Base-by-base conservation (phyloP, 148 eudicot species). In the Vaccinium corymbosum region DNA sequence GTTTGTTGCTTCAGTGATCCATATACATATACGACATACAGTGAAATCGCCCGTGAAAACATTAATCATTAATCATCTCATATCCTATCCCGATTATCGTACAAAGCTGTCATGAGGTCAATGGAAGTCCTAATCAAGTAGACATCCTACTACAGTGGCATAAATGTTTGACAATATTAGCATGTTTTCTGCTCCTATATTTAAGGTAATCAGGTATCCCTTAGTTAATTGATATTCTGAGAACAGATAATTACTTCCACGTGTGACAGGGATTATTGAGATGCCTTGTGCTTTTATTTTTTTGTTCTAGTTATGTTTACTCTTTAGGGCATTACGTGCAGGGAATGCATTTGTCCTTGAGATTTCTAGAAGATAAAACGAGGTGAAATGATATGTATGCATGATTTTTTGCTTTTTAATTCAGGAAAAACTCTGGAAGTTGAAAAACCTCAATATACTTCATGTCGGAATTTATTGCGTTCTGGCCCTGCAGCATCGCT, bases 401-500 rank as follows among this genome's bases (percentile, higher is more conserved):
- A 19, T 49, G 25, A 12, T 3, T 16, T 10, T 70, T 22, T 83
- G 76, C 87, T 59, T 83, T 81, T 76, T 74, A 61, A 48, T 85
- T 83, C 88, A 96, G 99, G 92, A 79, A 88, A 94, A 87, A 85
- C 80, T 83, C 89, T 94, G 83, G 97, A 94, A 80, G 89, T 84
- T 81, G 94, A 92, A 78, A 87, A 94, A 84, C 97, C 98, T 84
- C 92, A 93, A 80, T 97, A 88, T 90, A 91, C 92, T 50, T 84
- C 87, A 73, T 97, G 90, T 84, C 89, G 99, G 76, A 89, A 85
- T 84, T 83, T 93, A 84, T 86, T 97, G 90, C 92, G 99, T 52
- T 92, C 95, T 84, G 99, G 99, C 22, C 97, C 99, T 75, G 97
- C 99, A 76, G 93, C 98, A 76, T 97, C 99, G 56, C 92, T 97